Evolutionary conservation across 169 alveolate species (phyloP), one percentile per base, ranked within the genome.

Genomic region (Plasmodium billcollinsi): DNA sequence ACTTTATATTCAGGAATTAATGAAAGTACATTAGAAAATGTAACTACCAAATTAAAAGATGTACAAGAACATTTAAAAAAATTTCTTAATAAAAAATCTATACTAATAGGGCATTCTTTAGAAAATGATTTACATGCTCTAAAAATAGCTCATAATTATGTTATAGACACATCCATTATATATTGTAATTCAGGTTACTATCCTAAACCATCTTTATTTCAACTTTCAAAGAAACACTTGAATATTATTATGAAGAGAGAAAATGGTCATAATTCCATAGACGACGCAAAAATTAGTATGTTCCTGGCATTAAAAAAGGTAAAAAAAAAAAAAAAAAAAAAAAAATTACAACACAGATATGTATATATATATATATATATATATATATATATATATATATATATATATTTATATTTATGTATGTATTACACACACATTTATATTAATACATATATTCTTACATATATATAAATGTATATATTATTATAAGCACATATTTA

Each of bases 1-100:
- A 92, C 95, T 2, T 52, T 43, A 26, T 92, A 92, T 69, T 92
- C 95, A 18, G 95, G 95, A 9, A 92, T 92, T 39, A 92, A 88
- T 56, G 93, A 59, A 76, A 70, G 83, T n/a, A 65, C 89, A 7
- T 56, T 92, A 6, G 70, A 69, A 39, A 80, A 72, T 59, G 95
- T 92, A 18, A 39, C 69, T 18, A 70, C 92, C 1, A 71, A 89
- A 18, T 71, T 92, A 47, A 66, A 67, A 50, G 94, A 92, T 69
- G 88, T 92, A n/a, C 86, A 88, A 50, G 73, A 59, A 24, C 14
- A 71, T 52, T 73, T 92, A 45, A 80, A 71, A 58, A 85, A 85
- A n/a, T 9, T 92, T 26, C 20, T 92, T 7, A 90, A 83, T 73
- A 33, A 71, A 11, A 73, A 88, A 56, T 88, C 94, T 43, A 67